Evolutionary conservation across 2,329 filamentous ascomycete species (phyloP).

Genomic region (Penicillium sp.): DNA sequence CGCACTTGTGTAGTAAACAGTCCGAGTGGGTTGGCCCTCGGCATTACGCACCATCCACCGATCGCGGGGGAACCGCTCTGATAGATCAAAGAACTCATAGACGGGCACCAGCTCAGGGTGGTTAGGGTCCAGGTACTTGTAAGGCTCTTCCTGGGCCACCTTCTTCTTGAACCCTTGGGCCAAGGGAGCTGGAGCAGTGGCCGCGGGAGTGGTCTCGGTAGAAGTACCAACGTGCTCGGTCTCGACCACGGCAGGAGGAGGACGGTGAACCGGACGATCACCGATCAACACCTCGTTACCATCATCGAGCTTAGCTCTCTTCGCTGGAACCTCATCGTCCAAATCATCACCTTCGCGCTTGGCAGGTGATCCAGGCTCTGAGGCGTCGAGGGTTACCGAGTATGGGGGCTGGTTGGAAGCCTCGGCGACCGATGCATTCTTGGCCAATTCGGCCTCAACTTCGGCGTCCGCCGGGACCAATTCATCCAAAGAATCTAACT

Average conservation of each 20-base stretch:
- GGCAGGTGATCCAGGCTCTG: conserved; percentile 15
- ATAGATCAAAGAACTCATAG: conserved; percentile 77
- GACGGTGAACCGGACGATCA: conserved; percentile 32
- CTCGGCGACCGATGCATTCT: conserved; percentile 32
- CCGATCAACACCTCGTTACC: conserved; percentile 35
- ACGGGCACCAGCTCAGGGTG: conserved; percentile 74
- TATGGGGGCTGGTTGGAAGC: conserved; percentile 30
- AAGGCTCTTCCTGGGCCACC: conserved; percentile 68
- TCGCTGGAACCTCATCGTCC: conserved; percentile 35
- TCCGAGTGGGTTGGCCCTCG: conserved; percentile 78
- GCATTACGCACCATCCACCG: conserved; percentile 96
- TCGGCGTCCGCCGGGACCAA: conserved; percentile 29
- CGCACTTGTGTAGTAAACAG: conserved; percentile 90
- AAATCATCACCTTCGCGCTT: conserved; percentile 33
- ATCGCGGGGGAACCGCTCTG: conserved; percentile 75
- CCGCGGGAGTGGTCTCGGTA: conserved; percentile 19
- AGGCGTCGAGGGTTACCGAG: conserved; percentile 24
- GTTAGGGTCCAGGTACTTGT: conserved; percentile 74
- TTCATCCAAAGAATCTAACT: conserved; percentile 38
- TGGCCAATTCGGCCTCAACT: conserved; percentile 26
- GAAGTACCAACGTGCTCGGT: conserved; percentile 20
- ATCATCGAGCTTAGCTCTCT: conserved; percentile 41
- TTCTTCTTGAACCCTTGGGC: conserved; percentile 29
- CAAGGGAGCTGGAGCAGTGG: conserved; percentile 10
- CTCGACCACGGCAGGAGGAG: conserved; percentile 20